A percentile compares a stretch with the other conserved stretches of the same genome.
phyloP scores from a whole-genome alignment of 129 eudicot species.

The Cynara cardunculus region DNA sequence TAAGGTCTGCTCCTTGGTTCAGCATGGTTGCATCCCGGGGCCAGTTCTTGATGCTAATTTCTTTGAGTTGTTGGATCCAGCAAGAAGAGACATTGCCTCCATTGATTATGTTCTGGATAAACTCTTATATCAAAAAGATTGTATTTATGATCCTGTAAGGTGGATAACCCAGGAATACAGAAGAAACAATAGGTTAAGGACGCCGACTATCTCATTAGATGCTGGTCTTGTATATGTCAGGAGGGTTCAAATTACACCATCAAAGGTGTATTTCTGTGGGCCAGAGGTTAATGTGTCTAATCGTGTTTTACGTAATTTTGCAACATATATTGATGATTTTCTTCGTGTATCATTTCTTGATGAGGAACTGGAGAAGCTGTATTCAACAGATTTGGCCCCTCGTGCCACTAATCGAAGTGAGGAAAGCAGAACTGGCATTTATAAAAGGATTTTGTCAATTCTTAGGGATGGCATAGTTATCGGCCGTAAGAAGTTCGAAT shows the following conservation, averaged over 20 bases:
- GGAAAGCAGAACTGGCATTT: constrained; percentile 46
- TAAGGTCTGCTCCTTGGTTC: constrained; percentile 66
- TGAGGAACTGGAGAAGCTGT: constrained; percentile 66
- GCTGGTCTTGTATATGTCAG: constrained; percentile 67
- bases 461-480: constrained; percentile 60
- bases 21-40: constrained; percentile 80
- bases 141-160: constrained; percentile 72
- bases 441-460: constrained; percentile 47
- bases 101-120: constrained; percentile 70
- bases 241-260: constrained; percentile 82
- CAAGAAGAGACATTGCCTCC: constrained; percentile 15
- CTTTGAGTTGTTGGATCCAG: constrained; percentile 60
- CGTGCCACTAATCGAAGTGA: constrained; percentile 25
- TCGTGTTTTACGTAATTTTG: constrained; percentile 61
- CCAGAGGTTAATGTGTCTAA: constrained; percentile 83
- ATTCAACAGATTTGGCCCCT: constrained; percentile 69
- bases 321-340: constrained; percentile 52
- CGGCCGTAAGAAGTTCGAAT: constrained; percentile 64
- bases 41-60: constrained; percentile 52
- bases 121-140: constrained; percentile 49
- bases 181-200: constrained; percentile 27
- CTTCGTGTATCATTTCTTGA: constrained; percentile 84
- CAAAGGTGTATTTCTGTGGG: constrained; percentile 70
- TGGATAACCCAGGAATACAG: constrained; percentile 55
- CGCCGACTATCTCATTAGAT: constrained; percentile 61